Base-by-base conservation (phyloP, 352 stramenopile genomes). In the Phytopythium chamaehyphon region DNA sequence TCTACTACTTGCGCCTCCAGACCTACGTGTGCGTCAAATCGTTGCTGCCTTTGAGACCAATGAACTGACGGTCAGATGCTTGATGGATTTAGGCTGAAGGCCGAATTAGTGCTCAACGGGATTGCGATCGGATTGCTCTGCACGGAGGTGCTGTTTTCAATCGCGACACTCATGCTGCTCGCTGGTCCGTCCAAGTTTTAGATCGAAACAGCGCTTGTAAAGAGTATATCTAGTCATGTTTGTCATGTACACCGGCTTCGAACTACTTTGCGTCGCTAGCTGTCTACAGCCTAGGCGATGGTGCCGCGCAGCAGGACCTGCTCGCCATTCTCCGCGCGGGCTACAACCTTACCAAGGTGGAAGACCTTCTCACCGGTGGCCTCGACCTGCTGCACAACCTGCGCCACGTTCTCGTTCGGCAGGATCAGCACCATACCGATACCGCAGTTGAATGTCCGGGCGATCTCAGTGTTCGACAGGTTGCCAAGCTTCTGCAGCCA, bases 351-450 rank as follows among this genome's bases (percentile, higher is more conserved):
- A 64, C 94, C 94, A 28, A 98, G 61, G 76, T 92, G 76, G 61
- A 90, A 96, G 36, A 98, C 84, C 52, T 80, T 79, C 67, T 98
- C 94, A 45, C 88, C 88, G 37, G 72, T 83, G 19, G 78, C 74
- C 51, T 86, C 66, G 19, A 99, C 73, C 46, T 91, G 57, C 37
- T 78, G 35, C 35, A 92, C 88, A 6, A 96, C 89, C 50, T 96
- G 76, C n/a, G 84, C 79, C 22, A 95, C 95, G 58, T 95, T 83
- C 42, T 89, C 84, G 37, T 86, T 68, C 16, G 92, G 79, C 23
- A 99, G 71, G 49, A 99, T 93, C 22, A 99, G 67, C 33, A 99
- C 92, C 95, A 99, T 99, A 55, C 97, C 97, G 66, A 99, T 95
- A 54, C 97, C 97, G 71, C 93, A 98, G 73, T 99, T 99, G 75